Percentiles rank a stretch among this genome's conserved stretches.
Conservation (phyloP, 371 early-diverging fungal genomes). For the Funneliformis caledonium region DNA sequence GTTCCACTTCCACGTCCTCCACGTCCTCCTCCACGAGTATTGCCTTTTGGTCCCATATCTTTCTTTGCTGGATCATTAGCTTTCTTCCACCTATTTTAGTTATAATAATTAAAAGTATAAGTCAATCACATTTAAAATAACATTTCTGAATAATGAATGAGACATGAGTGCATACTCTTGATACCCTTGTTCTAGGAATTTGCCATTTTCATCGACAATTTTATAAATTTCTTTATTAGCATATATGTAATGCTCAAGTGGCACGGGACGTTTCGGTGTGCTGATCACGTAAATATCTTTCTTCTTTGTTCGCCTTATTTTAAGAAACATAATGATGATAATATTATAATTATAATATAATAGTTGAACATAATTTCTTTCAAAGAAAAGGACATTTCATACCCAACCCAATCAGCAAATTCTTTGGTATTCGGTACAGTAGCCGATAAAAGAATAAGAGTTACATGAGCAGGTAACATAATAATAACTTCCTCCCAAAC, state of each 20-base stretch:
- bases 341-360: background rate
- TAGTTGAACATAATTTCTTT: background rate
- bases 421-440: slow-evolving; percentile 99
- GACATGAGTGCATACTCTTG: background rate
- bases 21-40: slow-evolving; percentile 51
- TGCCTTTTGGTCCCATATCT: slow-evolving; percentile 55
- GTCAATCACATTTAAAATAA: background rate
- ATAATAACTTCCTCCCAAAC: slow-evolving; percentile 99
- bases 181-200: slow-evolving; percentile 59
- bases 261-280: slow-evolving; percentile 96
- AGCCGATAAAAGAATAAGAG: slow-evolving; percentile 94
- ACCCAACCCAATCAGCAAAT: slow-evolving; percentile 99
- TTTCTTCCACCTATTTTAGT: slow-evolving; percentile 61
- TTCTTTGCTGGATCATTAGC: slow-evolving; percentile 70
- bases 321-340: background rate
- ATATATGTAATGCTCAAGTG: slow-evolving; percentile 96
- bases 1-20: slow-evolving; percentile 55
- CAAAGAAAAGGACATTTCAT: slow-evolving; percentile 38
- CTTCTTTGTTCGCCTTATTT: slow-evolving; percentile 86
- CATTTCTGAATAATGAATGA: background rate
- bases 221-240: slow-evolving; percentile 81
- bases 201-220: slow-evolving; percentile 78
- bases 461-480: slow-evolving; percentile 96
- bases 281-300: slow-evolving; percentile 98
- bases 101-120: background rate